Base-by-base conservation (phyloP, 306 rosid species). In the Cicer bijugum region DNA sequence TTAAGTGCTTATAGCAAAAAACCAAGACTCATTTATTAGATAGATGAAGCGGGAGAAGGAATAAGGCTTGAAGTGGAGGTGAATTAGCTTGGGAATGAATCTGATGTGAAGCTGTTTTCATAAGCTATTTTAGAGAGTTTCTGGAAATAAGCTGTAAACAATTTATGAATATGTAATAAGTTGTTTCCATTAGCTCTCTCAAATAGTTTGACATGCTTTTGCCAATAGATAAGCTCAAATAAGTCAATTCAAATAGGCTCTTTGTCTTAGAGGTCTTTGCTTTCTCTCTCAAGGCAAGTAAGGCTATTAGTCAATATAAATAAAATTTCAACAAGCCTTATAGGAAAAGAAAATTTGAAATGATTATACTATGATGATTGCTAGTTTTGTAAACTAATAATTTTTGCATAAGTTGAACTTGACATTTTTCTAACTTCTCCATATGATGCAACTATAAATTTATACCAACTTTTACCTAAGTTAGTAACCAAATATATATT, bases 211-310 rank as follows among this genome's bases (percentile, higher is more conserved):
- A 28, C 35, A 28, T 28, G 35, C 35, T 28, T 28, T 3, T 28
- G 35, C 0, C 5, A 28, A 4, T 28, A 28, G 35, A 28, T 28
- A 28, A 28, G 35, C 5, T 28, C 35, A 28, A 28, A 28, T 28
- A 28, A 28, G 35, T 28, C 35, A 28, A 28, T 28, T 28, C 35
- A 28, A 28, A 28, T 28, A 28, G 35, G 35, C 35, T 28, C 53
- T 12, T 17, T 75, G 80, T 51, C 42, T 48, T 37, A 8, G 4
- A 3, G 23, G 68, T 53, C 11, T 75, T 20, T 43, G 47, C 19
- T 4, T 9, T 79, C 28, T 17, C 5, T 3, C 14, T 6, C 38
- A 11, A 12, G 12, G 69, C 6, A 63, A 15, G 28, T 39, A 8
- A 15, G 48, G 50, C 48, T 39, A 39, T 63, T 14, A 63, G 69